Percentiles rank a stretch among this genome's conserved stretches.
These are phyloP conservation scores for Glaciozyma antarctica DNA, from an alignment of 768 basidiomycete genomes.

Conservation along the genomic window DNA sequence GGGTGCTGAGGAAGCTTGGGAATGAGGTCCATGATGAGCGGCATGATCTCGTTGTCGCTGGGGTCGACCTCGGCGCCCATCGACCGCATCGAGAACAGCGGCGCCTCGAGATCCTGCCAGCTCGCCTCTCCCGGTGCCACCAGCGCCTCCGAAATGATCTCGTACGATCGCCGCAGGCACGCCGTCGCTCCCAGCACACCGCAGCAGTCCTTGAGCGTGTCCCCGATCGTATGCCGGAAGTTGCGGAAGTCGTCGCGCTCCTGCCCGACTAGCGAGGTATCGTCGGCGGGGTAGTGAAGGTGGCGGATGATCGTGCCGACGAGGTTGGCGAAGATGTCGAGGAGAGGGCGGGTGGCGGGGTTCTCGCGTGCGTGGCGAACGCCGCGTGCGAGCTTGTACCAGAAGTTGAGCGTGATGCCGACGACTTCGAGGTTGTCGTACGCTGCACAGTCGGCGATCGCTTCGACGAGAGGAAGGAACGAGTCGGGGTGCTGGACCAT, in stretches of 20 bases:
- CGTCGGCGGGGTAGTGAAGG: conserved; percentile 78
- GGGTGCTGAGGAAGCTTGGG: conserved; percentile 83
- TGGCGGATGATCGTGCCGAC: conserved; percentile 80
- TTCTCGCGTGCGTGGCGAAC: conserved; percentile 52
- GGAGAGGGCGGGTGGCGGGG: conserved; percentile 51
- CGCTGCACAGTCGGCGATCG: conserved; percentile 84
- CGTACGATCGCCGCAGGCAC: conserved; percentile 71
- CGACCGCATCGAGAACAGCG: conserved; percentile 90
- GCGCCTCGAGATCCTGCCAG: conserved; percentile 98
- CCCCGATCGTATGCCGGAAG: conserved; percentile 97
- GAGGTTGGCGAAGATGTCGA: conserved; percentile 71
- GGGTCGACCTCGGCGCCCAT: conserved; percentile 92
- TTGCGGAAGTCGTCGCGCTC: conserved; percentile 88
- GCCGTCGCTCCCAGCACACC: conserved; percentile 76
- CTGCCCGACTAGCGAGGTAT: conserved; percentile 53
- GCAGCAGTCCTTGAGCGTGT: conserved; percentile 97
- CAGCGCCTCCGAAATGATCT: conserved; percentile 66
- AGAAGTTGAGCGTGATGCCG: conserved; percentile 94
- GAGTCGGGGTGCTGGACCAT: conserved; percentile 81
- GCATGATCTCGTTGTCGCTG: conserved; percentile 72
- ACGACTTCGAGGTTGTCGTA: conserved; percentile 92
- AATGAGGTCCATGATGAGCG: conserved; percentile 90
- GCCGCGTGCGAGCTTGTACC: conserved; percentile 90
- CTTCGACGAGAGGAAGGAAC: conserved; percentile 90
- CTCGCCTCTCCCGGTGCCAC: conserved; percentile 44